Evolutionary conservation across 306 rosid genomes (phyloP).

Genomic region (Senna tora): DNA sequence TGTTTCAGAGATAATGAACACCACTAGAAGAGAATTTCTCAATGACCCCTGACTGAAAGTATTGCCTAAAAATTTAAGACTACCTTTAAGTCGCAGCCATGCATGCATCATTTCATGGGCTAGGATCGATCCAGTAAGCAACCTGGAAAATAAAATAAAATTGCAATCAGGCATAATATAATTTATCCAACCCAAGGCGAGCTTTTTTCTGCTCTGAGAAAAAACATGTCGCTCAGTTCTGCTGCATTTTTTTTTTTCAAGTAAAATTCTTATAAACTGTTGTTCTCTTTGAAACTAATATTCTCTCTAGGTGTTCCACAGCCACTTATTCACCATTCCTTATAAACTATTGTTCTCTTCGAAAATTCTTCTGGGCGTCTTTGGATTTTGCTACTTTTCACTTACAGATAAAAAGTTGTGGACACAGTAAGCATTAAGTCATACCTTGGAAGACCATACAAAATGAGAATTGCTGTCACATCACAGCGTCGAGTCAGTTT

Average conservation of each 20-base stretch:
- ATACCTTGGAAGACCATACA: slow-evolving; percentile 96
- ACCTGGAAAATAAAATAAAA: slow-evolving; percentile 45
- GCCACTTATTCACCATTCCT: neutral
- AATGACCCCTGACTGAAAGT: neutral
- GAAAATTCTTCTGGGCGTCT: neutral
- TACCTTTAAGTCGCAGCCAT: slow-evolving; percentile 95
- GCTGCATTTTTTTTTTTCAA: too few species aligned
- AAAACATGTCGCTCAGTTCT: neutral
- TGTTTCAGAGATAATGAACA: neutral
- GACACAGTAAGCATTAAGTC: slow-evolving; percentile 18
- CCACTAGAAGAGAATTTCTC: neutral
- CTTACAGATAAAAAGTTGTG: neutral
- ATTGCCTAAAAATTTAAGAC: neutral
- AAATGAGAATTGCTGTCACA: slow-evolving; percentile 92
- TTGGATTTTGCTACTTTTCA: slow-evolving; percentile 9
- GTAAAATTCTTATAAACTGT: too few species aligned
- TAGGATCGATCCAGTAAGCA: slow-evolving; percentile 93
- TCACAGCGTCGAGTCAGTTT: slow-evolving; percentile 80
- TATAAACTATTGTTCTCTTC: neutral
- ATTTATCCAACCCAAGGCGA: neutral
- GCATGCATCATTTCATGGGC: slow-evolving; percentile 99
- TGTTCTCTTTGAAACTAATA: too few species aligned
- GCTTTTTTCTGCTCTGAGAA: neutral
- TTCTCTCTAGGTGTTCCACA: neutral
- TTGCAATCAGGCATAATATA: neutral